A percentile compares a stretch with the other conserved stretches of the same genome.
phyloP scores from a whole-genome alignment of 2,329 filamentous ascomycete species.

The Fusarium penzigii region DNA sequence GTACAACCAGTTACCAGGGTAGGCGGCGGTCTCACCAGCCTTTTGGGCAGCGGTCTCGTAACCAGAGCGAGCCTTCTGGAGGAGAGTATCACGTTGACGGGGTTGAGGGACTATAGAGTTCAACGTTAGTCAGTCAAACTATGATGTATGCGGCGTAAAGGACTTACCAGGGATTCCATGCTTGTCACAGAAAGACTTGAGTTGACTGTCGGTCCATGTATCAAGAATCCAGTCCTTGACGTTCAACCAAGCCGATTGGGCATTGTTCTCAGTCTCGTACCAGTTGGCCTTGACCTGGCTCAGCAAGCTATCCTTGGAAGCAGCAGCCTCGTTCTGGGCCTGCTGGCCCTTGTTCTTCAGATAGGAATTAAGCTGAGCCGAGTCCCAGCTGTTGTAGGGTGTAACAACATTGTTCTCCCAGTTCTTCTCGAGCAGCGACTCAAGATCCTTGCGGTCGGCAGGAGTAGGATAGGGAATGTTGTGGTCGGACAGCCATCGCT shows the following conservation, averaged over 20 bases:
- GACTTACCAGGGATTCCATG: constrained; percentile 71
- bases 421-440: constrained; percentile 83
- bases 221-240: constrained; percentile 93
- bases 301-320: constrained; percentile 69
- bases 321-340: constrained; percentile 64
- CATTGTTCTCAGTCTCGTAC: constrained; percentile 78
- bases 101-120: constrained; percentile 69
- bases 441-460: constrained; percentile 91
- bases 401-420: constrained; percentile 78
- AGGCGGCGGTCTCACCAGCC: constrained; percentile 73
- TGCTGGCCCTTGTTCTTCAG: constrained; percentile 71
- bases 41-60: constrained; percentile 79
- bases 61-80: constrained; percentile 75
- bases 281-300: constrained; percentile 70
- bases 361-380: constrained; percentile 66
- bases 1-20: constrained; percentile 96
- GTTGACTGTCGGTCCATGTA: constrained; percentile 89
- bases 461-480: constrained; percentile 87
- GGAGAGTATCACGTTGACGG: constrained; percentile 77
- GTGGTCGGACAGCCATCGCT: constrained; percentile 94
- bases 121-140: neutral
- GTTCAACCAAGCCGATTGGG: constrained; percentile 68
- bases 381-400: constrained; percentile 78
- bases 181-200: constrained; percentile 91
- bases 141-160: neutral